Conservation (phyloP, 495 filamentous ascomycete species). For the Pyrenula aspistea region DNA sequence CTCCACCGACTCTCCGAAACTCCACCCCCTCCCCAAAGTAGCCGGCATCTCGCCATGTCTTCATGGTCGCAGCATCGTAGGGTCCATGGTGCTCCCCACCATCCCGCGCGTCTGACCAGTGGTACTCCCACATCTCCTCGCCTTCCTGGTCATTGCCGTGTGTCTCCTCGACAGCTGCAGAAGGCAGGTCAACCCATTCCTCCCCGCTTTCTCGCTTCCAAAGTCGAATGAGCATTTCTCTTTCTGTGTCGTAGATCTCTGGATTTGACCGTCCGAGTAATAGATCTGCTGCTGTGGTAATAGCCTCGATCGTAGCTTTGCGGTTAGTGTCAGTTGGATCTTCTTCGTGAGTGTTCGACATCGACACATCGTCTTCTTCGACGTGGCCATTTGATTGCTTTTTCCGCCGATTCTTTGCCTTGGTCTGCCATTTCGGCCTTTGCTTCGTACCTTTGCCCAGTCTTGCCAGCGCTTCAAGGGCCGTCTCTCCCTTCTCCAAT, state of each 20-base stretch:
- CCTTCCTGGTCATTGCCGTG: constrained; percentile 13
- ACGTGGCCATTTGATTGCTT: constrained; percentile 42
- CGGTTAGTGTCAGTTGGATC: constrained; percentile 60
- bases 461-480: constrained; percentile 76
- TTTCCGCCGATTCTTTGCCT: constrained; percentile 42
- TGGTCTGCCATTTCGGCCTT: constrained; percentile 49
- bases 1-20: constrained; percentile 53
- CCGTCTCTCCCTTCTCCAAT: constrained; percentile 75
- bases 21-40: constrained; percentile 94
- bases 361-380: constrained; percentile 39
- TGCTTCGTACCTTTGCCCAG: constrained; percentile 57
- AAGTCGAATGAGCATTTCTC: constrained; percentile 74
- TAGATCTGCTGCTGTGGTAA: constrained; percentile 82
- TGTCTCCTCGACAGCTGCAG: constrained; percentile 9
- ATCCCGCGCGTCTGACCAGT: constrained; percentile 85
- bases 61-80: constrained; percentile 75
- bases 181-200: constrained; percentile 63
- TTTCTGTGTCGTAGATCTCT: constrained; percentile 80
- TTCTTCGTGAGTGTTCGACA: constrained; percentile 35
- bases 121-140: constrained; percentile 69
- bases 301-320: constrained; percentile 59
- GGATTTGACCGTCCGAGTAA: constrained; percentile 68
- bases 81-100: constrained; percentile 70
- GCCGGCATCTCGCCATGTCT: constrained; percentile 75
- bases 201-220: constrained; percentile 84